phyloP scores from a whole-genome alignment of 208 protist species.

The Endotrypanum monterogeii region DNA sequence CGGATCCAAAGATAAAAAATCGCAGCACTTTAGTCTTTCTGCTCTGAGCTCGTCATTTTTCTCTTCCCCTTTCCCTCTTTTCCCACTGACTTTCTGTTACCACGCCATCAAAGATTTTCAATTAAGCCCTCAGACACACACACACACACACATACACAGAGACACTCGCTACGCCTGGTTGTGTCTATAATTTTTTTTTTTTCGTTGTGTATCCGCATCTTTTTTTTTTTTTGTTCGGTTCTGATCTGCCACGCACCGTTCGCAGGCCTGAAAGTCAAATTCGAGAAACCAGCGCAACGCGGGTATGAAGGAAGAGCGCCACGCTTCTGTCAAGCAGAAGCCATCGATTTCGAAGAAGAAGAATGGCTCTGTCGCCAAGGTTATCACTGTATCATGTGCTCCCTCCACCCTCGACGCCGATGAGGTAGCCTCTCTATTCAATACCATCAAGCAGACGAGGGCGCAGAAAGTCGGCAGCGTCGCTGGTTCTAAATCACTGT shows the following conservation, averaged over 20 bases:
- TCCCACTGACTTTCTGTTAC: too few species aligned
- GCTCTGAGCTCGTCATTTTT: too few species aligned
- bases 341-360: background rate
- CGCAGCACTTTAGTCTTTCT: too few species aligned
- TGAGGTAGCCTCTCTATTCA: constrained; percentile 27
- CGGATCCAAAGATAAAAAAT: too few species aligned
- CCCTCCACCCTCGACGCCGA: constrained; percentile 11
- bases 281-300: background rate
- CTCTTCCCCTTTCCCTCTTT: too few species aligned
- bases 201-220: background rate
- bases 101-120: too few species aligned
- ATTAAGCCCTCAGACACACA: too few species aligned
- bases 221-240: background rate
- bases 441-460: constrained; percentile 23
- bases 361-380: background rate
- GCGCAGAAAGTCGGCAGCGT: constrained; percentile 7
- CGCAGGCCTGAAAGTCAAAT: background rate
- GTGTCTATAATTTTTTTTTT: background rate
- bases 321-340: constrained; percentile 11
- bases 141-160: too few species aligned
- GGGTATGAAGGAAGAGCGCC: constrained; percentile 13
- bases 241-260: background rate
- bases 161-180: too few species aligned
- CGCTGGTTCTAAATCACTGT: background rate
- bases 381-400: background rate